Base-by-base conservation (phyloP, 2,329 filamentous ascomycete species). In the Ophiostoma pallidulum region DNA sequence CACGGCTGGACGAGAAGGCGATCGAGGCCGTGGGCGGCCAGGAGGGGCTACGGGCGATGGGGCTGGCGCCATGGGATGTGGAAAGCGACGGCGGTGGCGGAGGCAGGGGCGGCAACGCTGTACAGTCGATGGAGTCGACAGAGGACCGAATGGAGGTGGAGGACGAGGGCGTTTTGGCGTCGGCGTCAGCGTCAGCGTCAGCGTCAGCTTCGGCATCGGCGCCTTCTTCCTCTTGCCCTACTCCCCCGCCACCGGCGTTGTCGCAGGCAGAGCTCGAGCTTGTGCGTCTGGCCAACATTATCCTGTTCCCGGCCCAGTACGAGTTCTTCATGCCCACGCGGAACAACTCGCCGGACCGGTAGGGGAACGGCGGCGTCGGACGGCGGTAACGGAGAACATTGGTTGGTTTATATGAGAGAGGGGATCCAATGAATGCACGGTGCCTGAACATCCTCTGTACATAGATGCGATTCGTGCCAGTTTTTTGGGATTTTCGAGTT, bases 31-130 rank as follows among this genome's bases (percentile, higher is more conserved):
- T 72, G 2, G 74, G 73, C 10, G 74, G 74, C 2, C 63, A 68
- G 2, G 69, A 70, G 8, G 75, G 65, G 0, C 58, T 79, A 46
- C 68, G 71, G 53, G 74, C 75, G n/a, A 79, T 80, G 75, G 76
- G 76, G 0, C 62, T 80, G 1, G 68, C 68, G 32, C 72, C 71
- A 3, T 78, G 74, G 68, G 68, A 65, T 40, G 55, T 68, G 4
- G 60, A 68, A 42, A 18, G 28, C 14, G 41, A 9, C 29, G 26
- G 13, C 13, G 18, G 28, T 32, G 5, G 58, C 67, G 53, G 51
- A 65, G 43, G 59, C 65, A 22, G 59, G 59, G 45, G 10, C 61
- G 56, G 43, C 57, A 58, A 28, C 8, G 36, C 19, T 4, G 35
- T 6, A 10, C 2, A 3, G 32, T n/a, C 33, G 13, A 22, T 4